phyloP scores from a whole-genome alignment of 352 stramenopile species.

The Globisporangium emineosum region DNA sequence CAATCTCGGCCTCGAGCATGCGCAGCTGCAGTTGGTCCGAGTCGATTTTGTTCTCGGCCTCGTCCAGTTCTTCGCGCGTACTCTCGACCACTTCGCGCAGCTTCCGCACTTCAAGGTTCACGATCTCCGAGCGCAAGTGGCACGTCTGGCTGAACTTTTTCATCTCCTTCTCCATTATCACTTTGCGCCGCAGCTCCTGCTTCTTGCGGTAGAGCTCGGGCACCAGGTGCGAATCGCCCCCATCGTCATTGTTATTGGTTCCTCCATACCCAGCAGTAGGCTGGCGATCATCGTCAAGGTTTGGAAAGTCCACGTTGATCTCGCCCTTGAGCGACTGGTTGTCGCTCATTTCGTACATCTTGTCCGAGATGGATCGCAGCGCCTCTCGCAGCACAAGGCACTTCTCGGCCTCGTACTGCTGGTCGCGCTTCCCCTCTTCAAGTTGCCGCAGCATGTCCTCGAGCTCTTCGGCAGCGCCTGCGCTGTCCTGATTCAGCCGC shows the following conservation, averaged over 20 bases:
- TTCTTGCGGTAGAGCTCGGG: constrained; percentile 72
- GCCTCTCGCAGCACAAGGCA: constrained; percentile 49
- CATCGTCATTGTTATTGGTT: constrained; percentile 10
- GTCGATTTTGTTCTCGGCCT: constrained; percentile 72
- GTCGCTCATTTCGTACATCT: constrained; percentile 45
- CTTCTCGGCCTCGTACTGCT: constrained; percentile 58
- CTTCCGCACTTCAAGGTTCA: constrained; percentile 57
- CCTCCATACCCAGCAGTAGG: constrained; percentile 15
- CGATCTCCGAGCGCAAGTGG: constrained; percentile 51
- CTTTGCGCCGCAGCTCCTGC: constrained; percentile 61
- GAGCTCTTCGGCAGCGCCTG: constrained; percentile 55
- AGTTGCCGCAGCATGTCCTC: constrained; percentile 66
- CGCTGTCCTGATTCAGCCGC: constrained; percentile 67
- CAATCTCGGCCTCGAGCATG: constrained; percentile 56
- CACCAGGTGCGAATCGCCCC: constrained; percentile 30
- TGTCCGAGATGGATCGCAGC: constrained; percentile 48
- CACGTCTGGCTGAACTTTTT: constrained; percentile 69
- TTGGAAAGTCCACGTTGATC: constrained; percentile 43
- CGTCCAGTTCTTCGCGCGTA: constrained; percentile 50
- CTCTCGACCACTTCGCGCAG: constrained; percentile 38
- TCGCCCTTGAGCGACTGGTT: constrained; percentile 46
- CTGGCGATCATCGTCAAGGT: constrained; percentile 19
- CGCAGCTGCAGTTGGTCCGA: constrained; percentile 61
- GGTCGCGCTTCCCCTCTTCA: constrained; percentile 62
- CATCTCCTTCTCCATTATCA: constrained; percentile 70